These are phyloP conservation scores for sweet orange (Citrus sinensis) DNA, from an alignment of 345 rosid genomes.

Conservation along the genomic window DVS_A1.0 CM039166.1:23333001-23333500, in stretches of 20 bases:
- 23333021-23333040: too few relatives aligned
- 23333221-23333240: neutral
- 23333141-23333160: neutral
- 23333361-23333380: conserved; percentile 3
- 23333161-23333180: neutral
- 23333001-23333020: too few relatives aligned
- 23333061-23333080: too few relatives aligned
- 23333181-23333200: neutral
- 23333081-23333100: neutral
- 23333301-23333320: conserved; percentile 22
- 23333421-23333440: conserved; percentile 30
- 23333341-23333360: neutral
- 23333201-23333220: neutral
- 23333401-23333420: conserved; percentile 41
- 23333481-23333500: conserved; percentile 43
- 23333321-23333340: conserved; percentile 21
- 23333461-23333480: conserved; percentile 24
- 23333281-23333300: conserved; percentile 25
- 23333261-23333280: conserved; percentile 39
- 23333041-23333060: too few relatives aligned
- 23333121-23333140: neutral
- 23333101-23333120: neutral
- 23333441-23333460: conserved; percentile 74
- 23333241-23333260: neutral
- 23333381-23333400: conserved; percentile 24